Base-by-base conservation (phyloP, 257 asterid genomes). In the Penstemon eatonii region DNA sequence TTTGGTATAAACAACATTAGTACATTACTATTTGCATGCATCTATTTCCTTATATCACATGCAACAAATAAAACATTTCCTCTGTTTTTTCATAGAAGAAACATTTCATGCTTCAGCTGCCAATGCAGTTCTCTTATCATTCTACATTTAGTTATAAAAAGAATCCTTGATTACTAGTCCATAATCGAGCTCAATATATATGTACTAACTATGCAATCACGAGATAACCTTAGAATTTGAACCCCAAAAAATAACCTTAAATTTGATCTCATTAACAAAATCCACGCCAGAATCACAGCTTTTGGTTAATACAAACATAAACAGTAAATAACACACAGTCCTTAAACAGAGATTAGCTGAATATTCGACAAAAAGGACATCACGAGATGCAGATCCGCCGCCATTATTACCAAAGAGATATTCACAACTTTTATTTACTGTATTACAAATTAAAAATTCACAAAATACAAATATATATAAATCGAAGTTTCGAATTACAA, bases 341-440 rank as follows among this genome's bases (percentile, higher is more conserved):
- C 95, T 85, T 81, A 85, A 91, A 64, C 67, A 84, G 81, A 78
- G 62, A 79, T 47, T 38, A 73, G 74, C 66, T 40, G 79, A 69
- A 61, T 66, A 74, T 44, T 55, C 75, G 63, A 57, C 74, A 55
- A 67, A 63, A 64, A 72, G 56, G 33, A 77, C 80, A 75, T 53
- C 76, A 74, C 70, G 76, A 69, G 78, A 73, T 62, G 73, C 83
- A 79, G 89, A 88, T 91, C 86, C 87, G 68, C 74, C 57, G 12
- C 69, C 77, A 78, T 70, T 59, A 73, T 39, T 25, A 7, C 49
- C 5, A 68, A 0, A 69, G 42, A 19, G 44, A 68, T 59, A 56
- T 18, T 53, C 65, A 36, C 64, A 59, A 60, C 8, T 44, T 41
- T 52, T 54, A 0, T 8, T 52, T n/a, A 11, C 18, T 19, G 56